Evolutionary conservation across 352 stramenopile species (phyloP).

Genomic region (Phytopythium vexans): DNA sequence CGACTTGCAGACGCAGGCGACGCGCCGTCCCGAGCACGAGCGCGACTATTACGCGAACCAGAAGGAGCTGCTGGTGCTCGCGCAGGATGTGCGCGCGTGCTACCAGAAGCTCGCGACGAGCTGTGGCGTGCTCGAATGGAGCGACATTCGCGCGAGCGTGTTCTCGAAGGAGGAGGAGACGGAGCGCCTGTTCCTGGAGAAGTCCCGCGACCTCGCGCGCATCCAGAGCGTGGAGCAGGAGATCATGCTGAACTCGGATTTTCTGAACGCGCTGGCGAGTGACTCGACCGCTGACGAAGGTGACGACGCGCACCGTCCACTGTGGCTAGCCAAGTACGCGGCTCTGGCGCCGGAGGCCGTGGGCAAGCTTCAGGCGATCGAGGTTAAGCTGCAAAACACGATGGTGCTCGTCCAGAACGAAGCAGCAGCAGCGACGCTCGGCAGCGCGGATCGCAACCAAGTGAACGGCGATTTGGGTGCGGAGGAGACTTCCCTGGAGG

Average conservation of each 20-base stretch:
- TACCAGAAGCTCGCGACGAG: constrained; percentile 54
- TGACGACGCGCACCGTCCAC: constrained; percentile 3
- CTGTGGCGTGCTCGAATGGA: constrained; percentile 59
- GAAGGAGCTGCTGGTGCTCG: constrained; percentile 38
- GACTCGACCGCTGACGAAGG: background rate
- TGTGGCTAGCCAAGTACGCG: constrained; percentile 52
- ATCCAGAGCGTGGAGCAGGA: constrained; percentile 46
- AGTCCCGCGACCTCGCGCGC: constrained; percentile 30
- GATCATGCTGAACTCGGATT: constrained; percentile 59
- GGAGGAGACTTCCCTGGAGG: no score
- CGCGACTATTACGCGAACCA: constrained; percentile 41
- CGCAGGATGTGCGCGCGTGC: constrained; percentile 41
- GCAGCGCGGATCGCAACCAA: no score
- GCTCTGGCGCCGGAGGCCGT: constrained; percentile 45
- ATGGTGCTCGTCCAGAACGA: background rate
- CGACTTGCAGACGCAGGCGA: constrained; percentile 18
- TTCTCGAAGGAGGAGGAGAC: constrained; percentile 45
- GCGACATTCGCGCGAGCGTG: constrained; percentile 42
- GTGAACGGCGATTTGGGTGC: no score
- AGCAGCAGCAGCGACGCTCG: no score
- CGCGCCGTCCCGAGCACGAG: constrained; percentile 21
- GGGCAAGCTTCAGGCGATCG: constrained; percentile 37
- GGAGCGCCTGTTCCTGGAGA: constrained; percentile 24
- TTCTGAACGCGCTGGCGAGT: constrained; percentile 43
- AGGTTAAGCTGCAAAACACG: constrained; percentile 33